phyloP scores from a whole-genome alignment of 2,329 filamentous ascomycete species.

The Pseudogymnoascus sp. region DNA sequence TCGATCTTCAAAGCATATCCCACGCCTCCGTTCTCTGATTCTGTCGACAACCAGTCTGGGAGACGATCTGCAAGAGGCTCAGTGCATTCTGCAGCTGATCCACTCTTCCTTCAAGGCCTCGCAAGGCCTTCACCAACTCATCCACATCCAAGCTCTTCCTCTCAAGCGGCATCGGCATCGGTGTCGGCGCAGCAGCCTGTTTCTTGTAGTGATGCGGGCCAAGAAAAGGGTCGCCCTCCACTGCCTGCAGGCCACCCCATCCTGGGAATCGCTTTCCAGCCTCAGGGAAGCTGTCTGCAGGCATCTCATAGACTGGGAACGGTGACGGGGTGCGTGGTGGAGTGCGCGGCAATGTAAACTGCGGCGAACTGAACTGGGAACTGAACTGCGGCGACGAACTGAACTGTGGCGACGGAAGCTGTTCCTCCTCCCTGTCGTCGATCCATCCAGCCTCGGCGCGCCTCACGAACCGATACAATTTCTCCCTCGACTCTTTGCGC shows the following conservation, averaged over 20 bases:
- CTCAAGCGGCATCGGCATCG: not conserved
- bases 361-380: not conserved
- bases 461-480: slow-evolving; percentile 1
- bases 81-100: not conserved
- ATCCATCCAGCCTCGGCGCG: not conserved
- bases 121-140: not conserved
- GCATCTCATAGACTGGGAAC: not conserved
- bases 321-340: not conserved
- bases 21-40: not conserved
- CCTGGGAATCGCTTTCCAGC: not conserved
- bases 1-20: not conserved
- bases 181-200: not conserved
- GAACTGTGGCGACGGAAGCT: not conserved
- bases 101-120: not conserved
- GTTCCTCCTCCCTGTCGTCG: not conserved
- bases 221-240: not conserved
- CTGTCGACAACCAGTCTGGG: not conserved
- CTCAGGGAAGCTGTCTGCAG: not conserved
- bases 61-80: not conserved
- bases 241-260: not conserved
- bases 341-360: not conserved
- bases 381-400: not conserved
- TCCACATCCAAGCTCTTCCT: slow-evolving; percentile 1
- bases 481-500: not conserved
- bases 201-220: not conserved